Conservation (phyloP, 73 alveolate genomes). For the Paramecium octaurelia region DNA sequence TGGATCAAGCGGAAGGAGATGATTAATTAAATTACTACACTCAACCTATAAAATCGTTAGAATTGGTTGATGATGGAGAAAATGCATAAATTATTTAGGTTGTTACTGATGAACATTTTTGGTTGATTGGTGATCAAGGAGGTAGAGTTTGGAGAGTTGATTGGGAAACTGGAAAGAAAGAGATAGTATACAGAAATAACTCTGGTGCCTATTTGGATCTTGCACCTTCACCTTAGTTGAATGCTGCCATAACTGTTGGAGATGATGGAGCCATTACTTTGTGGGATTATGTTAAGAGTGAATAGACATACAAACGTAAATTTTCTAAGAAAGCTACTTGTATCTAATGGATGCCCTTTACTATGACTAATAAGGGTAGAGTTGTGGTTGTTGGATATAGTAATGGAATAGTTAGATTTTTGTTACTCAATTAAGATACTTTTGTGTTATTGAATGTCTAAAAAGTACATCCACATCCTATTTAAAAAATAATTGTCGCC, state of each 20-base stretch:
- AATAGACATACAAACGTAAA: constrained; percentile 73
- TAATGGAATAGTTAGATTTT: constrained; percentile 80
- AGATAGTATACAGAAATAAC: constrained; percentile 80
- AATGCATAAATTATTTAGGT: constrained; percentile 84
- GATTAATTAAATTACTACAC: constrained; percentile 83
- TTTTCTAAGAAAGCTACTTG: constrained; percentile 80
- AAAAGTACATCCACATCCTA: constrained; percentile 80
- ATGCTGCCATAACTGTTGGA: constrained; percentile 92
- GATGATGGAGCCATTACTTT: constrained; percentile 86
- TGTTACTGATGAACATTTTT: constrained; percentile 81
- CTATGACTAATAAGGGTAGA: constrained; percentile 78
- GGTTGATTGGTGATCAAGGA: constrained; percentile 93
- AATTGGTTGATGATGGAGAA: constrained; percentile 63
- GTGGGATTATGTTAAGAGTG: constrained; percentile 86
- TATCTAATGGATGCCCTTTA: constrained; percentile 72
- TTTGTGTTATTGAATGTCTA: constrained; percentile 69
- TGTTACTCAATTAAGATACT: constrained; percentile 62
- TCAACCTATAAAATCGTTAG: constrained; percentile 60
- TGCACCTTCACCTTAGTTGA: constrained; percentile 73
- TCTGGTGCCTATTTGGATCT: constrained; percentile 82
- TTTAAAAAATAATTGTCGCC: constrained; percentile 66
- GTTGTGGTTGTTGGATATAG: constrained; percentile 80
- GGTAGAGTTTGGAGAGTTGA: constrained; percentile 90
- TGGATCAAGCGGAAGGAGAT: constrained; percentile 95
- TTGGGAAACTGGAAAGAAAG: constrained; percentile 74